phyloP scores from a whole-genome alignment of 805 yeast species.

The Jamesozyma piceae region DNA sequence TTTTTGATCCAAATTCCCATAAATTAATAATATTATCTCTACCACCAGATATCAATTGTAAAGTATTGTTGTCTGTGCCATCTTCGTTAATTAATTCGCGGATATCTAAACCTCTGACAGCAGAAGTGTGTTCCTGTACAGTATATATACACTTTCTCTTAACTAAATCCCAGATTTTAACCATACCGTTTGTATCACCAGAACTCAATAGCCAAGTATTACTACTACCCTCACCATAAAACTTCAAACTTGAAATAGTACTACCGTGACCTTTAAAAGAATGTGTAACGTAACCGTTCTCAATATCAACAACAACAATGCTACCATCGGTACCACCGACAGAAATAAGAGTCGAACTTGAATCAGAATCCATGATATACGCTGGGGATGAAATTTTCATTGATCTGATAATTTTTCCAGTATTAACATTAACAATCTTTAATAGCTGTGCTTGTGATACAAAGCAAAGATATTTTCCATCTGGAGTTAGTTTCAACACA shows the following conservation, averaged over 20 bases:
- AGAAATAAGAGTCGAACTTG: slow-evolving; percentile 77
- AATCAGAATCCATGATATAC: slow-evolving; percentile 65
- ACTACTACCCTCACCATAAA: slow-evolving; percentile 64
- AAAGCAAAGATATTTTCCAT: slow-evolving; percentile 58
- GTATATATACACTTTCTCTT: slow-evolving; percentile 60
- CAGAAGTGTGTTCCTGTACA: slow-evolving; percentile 66
- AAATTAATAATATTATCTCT: slow-evolving; percentile 61
- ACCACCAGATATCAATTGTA: slow-evolving; percentile 66
- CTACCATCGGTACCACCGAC: slow-evolving; percentile 94
- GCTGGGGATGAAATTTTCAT: slow-evolving; percentile 70
- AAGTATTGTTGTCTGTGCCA: slow-evolving; percentile 32
- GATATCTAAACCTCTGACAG: slow-evolving; percentile 79
- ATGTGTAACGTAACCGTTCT: slow-evolving; percentile 81
- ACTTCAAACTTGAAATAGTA: slow-evolving; percentile 65
- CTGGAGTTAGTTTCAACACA: slow-evolving; percentile 65
- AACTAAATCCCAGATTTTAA: slow-evolving; percentile 55
- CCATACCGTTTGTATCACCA: slow-evolving; percentile 50
- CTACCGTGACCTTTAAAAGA: slow-evolving; percentile 90
- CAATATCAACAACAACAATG: slow-evolving; percentile 85
- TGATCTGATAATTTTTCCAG: slow-evolving; percentile 36
- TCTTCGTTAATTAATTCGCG: slow-evolving; percentile 13
- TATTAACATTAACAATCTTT: slow-evolving; percentile 41
- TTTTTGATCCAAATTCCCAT: slow-evolving; percentile 46
- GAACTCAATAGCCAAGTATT: slow-evolving; percentile 71
- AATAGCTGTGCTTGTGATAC: slow-evolving; percentile 80